Evolutionary conservation across 192 early-diverging fungal species (phyloP), one percentile per base, ranked within the genome.

Genomic region (Kickxella alabastrina): DNA sequence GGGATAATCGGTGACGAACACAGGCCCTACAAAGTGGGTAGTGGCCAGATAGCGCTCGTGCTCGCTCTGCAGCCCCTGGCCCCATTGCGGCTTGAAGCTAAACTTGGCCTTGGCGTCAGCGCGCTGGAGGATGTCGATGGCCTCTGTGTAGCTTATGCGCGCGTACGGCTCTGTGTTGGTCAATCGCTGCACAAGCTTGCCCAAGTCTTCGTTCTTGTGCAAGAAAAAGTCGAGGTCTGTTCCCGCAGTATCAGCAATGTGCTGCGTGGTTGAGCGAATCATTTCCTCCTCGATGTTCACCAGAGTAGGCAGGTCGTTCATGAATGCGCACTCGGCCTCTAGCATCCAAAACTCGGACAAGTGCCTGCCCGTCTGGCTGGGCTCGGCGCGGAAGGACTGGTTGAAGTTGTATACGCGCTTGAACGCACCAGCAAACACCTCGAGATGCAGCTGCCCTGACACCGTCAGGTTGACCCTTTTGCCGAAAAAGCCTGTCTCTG

Each of bases 291-390:
- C 83, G 14, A 94, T 77, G 41, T 85, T 76, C 39, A 91, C 36
- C 19, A 94, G 55, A 8, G 82, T 73, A 3, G 76, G 64, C 17
- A 92, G 44, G 23, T 75, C 28, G 35, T 77, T 65, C 7, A 92
- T 55, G 72, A 91, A 92, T 0, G 89, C 82, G 28, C 86, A 78
- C 55, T 95, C 92, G 2, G 89, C 89, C 57, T 95, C 92, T 23
- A 91, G 57, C 92, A 95, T 95, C 89, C 91, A 93, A 51, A 95
- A 95, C 65, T 95, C 92, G 2, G 91, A 86, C 17, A 95, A 46
- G 62, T 95, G 92, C 19, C 90, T 82, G 5, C 87, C 83, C 3
- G 88, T 89, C 49, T 83, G 69, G 10, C 86, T 87, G 12, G 82
- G 80, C 56, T 95, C 92, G 9, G 92, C 92, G 9, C 92, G 76